These are phyloP conservation scores for Chytriomyces sp. DNA, from an alignment of 192 early-diverging fungal species.

Conservation along the genomic window DNA sequence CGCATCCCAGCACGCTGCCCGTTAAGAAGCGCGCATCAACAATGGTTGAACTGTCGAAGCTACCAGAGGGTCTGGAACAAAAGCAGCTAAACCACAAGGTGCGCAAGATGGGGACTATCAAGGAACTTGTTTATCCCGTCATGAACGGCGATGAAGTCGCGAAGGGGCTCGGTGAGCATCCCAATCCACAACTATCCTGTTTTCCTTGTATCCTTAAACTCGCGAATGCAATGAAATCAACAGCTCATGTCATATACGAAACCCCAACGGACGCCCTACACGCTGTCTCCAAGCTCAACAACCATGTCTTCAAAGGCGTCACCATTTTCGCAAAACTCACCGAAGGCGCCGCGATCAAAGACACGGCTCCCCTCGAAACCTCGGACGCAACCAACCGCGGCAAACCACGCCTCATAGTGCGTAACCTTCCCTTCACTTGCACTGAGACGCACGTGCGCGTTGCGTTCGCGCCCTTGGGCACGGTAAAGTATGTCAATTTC, in stretches of 20 bases:
- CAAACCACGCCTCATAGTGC: constrained; percentile 77
- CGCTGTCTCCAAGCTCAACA: constrained; percentile 66
- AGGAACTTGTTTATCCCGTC: constrained; percentile 67
- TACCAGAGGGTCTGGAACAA: constrained; percentile 62
- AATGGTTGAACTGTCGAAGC: constrained; percentile 58
- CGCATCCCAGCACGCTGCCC: constrained; percentile 35
- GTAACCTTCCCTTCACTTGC: constrained; percentile 80
- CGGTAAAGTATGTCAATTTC: constrained; percentile 69
- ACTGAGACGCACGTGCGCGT: constrained; percentile 53
- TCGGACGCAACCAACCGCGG: neutral
- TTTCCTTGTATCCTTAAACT: too few species aligned
- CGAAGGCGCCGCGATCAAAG: neutral
- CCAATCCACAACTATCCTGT: too few species aligned
- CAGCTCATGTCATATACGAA: constrained; percentile 55
- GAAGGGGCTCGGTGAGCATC: constrained; percentile 40
- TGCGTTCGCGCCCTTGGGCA: constrained; percentile 69
- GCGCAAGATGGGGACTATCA: constrained; percentile 60
- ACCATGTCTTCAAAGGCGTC: constrained; percentile 77
- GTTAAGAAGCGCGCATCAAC: constrained; percentile 5
- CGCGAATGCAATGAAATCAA: too few species aligned
- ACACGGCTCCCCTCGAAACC: neutral
- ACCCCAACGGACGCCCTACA: constrained; percentile 47
- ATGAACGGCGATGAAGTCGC: constrained; percentile 47
- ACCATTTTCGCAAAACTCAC: constrained; percentile 39
- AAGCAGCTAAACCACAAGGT: constrained; percentile 79